Base-by-base conservation (phyloP, 768 basidiomycete species). In the Daedaleopsis sinensis region DNA sequence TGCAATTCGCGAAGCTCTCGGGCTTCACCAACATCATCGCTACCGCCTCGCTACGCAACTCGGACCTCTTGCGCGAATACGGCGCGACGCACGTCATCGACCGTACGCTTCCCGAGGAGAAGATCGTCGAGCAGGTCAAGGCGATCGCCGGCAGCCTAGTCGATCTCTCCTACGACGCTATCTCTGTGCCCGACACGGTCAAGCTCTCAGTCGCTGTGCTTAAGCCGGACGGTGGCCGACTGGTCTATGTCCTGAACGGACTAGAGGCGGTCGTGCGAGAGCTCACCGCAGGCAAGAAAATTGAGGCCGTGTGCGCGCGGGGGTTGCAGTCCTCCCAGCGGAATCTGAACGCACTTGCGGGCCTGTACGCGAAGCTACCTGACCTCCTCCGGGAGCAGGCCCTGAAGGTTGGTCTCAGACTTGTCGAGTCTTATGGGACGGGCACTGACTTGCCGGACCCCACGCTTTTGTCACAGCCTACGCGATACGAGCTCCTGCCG, bases 401-500 rank as follows among this genome's bases (percentile, higher is more conserved):
- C 1, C 43, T 64, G 19, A 56, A 56, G 51, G 56, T 54, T n/a
- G 0, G 57, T 42, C 13, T 24, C 23, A 24, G 23, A 11, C 19
- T 21, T 10, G 10, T 10, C 7, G 23, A 27, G 13, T 24, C 4
- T 3, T 11, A 23, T 7, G 27, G 27, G 7, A 32, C 3, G 4
- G 27, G 12, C 23, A 15, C 23, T 49, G 23, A 49, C 21, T 6
- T 11, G 0, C n/a, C n/a, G n/a, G n/a, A n/a, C n/a, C n/a, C n/a
- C n/a, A n/a, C n/a, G n/a, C n/a, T n/a, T n/a, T 35, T n/a, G 15
- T 13, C 32, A 4, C 38, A 73, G 72, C 72, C 72, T 0, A 71
- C 69, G 21, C 58, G 47, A 3, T 64, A 67, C 3, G 68, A 74
- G 46, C 55, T 74, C 6, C 59, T 74, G 2, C 46, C 15, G 3